Conservation (phyloP, 1,284 basidiomycete species). For the Tilletia indica region DNA sequence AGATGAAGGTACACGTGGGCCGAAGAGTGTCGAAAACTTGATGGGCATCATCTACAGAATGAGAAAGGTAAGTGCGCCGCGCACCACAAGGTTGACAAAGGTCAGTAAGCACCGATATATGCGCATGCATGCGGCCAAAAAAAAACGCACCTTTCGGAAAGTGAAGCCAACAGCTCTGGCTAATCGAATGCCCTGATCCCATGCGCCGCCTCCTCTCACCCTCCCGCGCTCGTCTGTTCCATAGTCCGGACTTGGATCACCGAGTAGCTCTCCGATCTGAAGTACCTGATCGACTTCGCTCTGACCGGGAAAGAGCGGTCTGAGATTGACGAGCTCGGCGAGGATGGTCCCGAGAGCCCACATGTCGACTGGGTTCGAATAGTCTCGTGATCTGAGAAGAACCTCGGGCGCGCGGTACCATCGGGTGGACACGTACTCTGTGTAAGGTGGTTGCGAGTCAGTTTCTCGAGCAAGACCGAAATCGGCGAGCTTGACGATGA, state of each 20-base stretch:
- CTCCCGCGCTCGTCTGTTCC: conserved; percentile 72
- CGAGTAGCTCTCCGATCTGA: conserved; percentile 83
- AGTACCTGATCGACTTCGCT: conserved; percentile 90
- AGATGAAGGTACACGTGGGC: conserved; percentile 71
- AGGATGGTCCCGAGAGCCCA: conserved; percentile 99
- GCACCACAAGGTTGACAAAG: neutral
- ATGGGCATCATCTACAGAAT: conserved; percentile 68
- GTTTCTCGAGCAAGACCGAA: conserved; percentile 95
- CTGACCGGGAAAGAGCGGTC: conserved; percentile 95
- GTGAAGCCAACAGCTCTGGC: conserved; percentile 81
- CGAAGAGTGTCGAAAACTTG: conserved; percentile 75
- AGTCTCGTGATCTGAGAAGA: conserved; percentile 82
- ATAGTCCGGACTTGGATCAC: conserved; percentile 84
- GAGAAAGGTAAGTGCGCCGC: conserved; percentile 5
- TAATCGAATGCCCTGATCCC: conserved; percentile 80
- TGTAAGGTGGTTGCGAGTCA: conserved; percentile 84
- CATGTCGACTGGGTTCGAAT: conserved; percentile 96
- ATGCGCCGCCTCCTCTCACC: conserved; percentile 79
- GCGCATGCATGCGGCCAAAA: neutral
- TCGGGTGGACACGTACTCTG: conserved; percentile 95
- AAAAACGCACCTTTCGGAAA: conserved; percentile 73
- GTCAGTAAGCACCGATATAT: neutral
- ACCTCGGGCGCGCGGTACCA: conserved; percentile 99
- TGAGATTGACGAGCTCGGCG: conserved; percentile 90
- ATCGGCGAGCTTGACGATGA: conserved; percentile 96